A percentile compares a stretch with the other conserved stretches of the same genome.
Evolutionary conservation across 2,329 filamentous ascomycete species (phyloP).

Genomic region (Penicillium frequentans): DNA sequence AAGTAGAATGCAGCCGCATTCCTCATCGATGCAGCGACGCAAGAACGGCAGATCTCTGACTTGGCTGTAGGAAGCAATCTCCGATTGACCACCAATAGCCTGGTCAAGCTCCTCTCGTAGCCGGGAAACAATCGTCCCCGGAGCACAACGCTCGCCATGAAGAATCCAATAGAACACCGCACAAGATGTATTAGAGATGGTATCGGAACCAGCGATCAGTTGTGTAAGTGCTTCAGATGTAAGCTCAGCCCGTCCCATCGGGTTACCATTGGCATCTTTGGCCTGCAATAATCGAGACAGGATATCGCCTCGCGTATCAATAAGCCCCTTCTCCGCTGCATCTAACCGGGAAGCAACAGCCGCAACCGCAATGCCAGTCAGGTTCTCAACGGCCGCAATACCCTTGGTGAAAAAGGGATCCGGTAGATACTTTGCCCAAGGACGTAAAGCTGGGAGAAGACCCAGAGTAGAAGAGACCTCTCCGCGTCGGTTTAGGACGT

Average conservation of each 20-base stretch:
- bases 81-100: constrained; percentile 13
- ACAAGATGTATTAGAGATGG: constrained; percentile 32
- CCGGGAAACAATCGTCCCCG: constrained; percentile 14
- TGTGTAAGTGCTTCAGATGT: constrained; percentile 34
- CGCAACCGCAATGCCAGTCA: constrained; percentile 23
- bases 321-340: constrained; percentile 12
- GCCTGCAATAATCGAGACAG: constrained; percentile 30
- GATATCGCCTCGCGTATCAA: constrained; percentile 28
- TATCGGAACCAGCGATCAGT: constrained; percentile 38
- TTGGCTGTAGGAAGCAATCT: constrained; percentile 15
- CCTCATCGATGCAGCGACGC: constrained; percentile 31
- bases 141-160: constrained; percentile 23
- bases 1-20: constrained; percentile 33
- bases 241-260: constrained; percentile 29
- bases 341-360: constrained; percentile 17
- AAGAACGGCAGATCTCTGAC: constrained; percentile 30
- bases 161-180: constrained; percentile 27
- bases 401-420: constrained; percentile 27
- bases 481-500: constrained; percentile 19
- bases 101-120: constrained; percentile 23
- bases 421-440: constrained; percentile 18
- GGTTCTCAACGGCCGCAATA: constrained; percentile 29
- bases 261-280: constrained; percentile 28
- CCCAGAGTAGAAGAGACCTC: constrained; percentile 23
- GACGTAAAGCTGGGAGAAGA: constrained; percentile 15